phyloP scores from a whole-genome alignment of 805 yeast species.

The Saccharomycopsis schoenii region DNA sequence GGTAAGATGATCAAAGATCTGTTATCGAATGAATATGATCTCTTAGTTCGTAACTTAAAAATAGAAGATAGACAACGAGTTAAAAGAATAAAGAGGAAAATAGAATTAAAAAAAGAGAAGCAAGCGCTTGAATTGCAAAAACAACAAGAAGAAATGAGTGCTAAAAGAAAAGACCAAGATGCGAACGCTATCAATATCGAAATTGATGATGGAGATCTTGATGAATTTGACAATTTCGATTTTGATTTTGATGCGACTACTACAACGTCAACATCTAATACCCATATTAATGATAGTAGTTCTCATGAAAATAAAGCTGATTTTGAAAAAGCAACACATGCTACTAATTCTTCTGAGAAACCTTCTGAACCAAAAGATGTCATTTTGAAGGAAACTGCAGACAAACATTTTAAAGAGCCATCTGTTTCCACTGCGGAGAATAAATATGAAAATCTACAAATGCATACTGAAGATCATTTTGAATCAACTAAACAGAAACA shows the following conservation, averaged over 20 bases:
- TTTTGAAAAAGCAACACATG: background rate
- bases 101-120: conserved; percentile 6
- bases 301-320: background rate
- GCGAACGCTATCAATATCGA: conserved; percentile 3
- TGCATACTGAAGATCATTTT: background rate
- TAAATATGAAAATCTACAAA: background rate
- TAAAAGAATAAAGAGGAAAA: background rate
- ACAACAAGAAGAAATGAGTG: conserved; percentile 1
- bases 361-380: background rate
- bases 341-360: background rate
- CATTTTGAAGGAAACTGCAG: background rate
- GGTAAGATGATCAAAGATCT: conserved; percentile 5
- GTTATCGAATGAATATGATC: conserved; percentile 8
- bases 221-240: conserved; percentile 15
- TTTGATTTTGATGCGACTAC: conserved; percentile 16
- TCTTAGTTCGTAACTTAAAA: background rate
- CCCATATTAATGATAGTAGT: background rate
- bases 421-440: background rate
- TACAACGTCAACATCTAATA: background rate
- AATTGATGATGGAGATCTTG: conserved; percentile 9
- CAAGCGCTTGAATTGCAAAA: background rate
- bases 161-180: background rate
- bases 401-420: background rate
- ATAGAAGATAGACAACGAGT: conserved; percentile 8
- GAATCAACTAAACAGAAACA: background rate